Conservation (phyloP, 2,329 filamentous ascomycete genomes). For the Diaporthe sp. region DNA sequence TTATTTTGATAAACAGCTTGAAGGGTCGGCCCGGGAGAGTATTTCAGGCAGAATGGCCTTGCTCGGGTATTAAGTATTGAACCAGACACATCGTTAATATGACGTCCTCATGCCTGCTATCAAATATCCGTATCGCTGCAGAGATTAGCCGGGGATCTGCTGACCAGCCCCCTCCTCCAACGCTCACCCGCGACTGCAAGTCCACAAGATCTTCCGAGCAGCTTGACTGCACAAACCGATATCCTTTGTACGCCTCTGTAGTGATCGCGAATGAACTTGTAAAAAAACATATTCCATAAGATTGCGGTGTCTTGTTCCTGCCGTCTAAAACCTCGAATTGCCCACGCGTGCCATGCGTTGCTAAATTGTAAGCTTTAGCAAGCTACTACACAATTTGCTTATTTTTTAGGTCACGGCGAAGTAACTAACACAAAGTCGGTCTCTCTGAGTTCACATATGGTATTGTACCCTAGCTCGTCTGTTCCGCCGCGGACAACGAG, state of each 20-base stretch:
- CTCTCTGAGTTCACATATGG: background rate
- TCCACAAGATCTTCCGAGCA: background rate
- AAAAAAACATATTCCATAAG: too few species aligned
- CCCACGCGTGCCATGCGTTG: too few species aligned
- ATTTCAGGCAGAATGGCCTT: background rate
- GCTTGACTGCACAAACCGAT: background rate
- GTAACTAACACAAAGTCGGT: background rate
- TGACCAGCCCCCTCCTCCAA: too few species aligned
- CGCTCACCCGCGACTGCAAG: too few species aligned
- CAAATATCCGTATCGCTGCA: background rate
- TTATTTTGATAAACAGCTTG: background rate
- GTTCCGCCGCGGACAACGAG: background rate
- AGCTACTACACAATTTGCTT: too few species aligned
- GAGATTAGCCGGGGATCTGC: background rate
- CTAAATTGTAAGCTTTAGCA: too few species aligned
- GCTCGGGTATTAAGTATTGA: background rate
- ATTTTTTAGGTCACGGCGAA: background rate
- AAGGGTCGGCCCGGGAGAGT: background rate
- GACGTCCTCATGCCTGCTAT: background rate
- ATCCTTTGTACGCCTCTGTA: background rate
- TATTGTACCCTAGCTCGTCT: background rate
- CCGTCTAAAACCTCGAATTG: too few species aligned
- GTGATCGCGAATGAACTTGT: too few species aligned
- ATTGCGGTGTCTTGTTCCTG: too few species aligned
- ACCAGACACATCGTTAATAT: constrained; percentile 27